Evolutionary conservation across 139 green algal species (phyloP).

Genomic region (Pleodorina starrii): DNA sequence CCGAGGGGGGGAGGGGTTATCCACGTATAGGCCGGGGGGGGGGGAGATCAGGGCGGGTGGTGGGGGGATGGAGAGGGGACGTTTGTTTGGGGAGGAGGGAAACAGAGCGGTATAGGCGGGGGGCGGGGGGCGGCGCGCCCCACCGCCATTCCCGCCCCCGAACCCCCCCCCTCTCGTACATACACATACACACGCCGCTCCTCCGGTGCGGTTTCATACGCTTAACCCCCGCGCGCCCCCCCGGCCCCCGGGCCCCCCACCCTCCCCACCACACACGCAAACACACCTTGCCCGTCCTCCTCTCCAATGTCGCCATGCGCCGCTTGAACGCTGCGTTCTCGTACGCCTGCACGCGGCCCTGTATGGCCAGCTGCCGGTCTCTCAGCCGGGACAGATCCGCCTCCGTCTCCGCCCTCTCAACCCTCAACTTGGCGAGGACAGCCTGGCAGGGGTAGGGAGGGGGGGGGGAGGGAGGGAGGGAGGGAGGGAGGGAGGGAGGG

Average conservation of each 20-base stretch:
- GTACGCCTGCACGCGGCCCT: constrained; percentile 4
- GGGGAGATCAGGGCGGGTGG: too few relatives aligned
- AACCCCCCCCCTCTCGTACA: background rate
- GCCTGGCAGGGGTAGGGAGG: constrained; percentile 2
- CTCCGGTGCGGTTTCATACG: too few relatives aligned
- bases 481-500: too few relatives aligned
- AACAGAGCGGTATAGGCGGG: background rate
- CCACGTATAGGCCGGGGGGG: too few relatives aligned
- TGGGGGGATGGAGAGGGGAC: background rate
- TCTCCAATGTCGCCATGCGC: background rate
- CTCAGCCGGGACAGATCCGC: background rate
- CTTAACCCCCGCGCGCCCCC: too few relatives aligned
- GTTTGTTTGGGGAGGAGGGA: too few relatives aligned
- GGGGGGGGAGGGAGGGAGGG: too few relatives aligned
- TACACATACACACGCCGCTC: background rate
- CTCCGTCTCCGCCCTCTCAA: constrained; percentile 46
- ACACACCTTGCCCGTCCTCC: constrained; percentile 11
- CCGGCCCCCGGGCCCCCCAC: too few relatives aligned
- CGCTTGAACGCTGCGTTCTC: constrained; percentile 38
- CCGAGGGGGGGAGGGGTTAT: too few relatives aligned
- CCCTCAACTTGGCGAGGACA: constrained; percentile 41
- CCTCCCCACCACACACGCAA: too few relatives aligned
- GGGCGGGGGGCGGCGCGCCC: background rate
- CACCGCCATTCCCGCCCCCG: too few relatives aligned
- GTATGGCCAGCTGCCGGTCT: background rate